These are phyloP conservation scores for Rhodocollybia butyracea DNA, from an alignment of 768 basidiomycete species.

Conservation along the genomic window DNA sequence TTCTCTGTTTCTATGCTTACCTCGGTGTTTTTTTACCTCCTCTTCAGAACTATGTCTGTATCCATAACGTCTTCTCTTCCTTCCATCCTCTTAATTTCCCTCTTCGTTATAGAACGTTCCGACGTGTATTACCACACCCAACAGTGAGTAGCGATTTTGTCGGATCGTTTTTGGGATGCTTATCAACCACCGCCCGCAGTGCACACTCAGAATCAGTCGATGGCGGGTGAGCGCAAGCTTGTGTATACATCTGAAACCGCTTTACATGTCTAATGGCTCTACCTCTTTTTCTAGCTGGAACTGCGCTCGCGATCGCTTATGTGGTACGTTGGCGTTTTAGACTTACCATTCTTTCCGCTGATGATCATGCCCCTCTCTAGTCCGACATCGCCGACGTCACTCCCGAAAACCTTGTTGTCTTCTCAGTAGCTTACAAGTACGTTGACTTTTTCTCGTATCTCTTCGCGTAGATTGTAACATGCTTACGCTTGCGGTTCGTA, in stretches of 20 bases:
- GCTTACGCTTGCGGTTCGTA: slow-evolving; percentile 14
- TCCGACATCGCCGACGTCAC: slow-evolving; percentile 46
- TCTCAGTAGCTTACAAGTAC: slow-evolving; percentile 47
- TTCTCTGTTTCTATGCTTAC: too few relatives aligned
- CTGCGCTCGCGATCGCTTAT: slow-evolving; percentile 56
- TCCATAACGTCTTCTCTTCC: neutral
- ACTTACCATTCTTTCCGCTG: neutral
- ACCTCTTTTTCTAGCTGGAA: too few relatives aligned
- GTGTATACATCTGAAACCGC: too few relatives aligned
- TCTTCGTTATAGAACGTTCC: slow-evolving; percentile 28
- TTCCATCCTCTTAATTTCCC: neutral
- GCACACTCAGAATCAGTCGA: slow-evolving; percentile 48
- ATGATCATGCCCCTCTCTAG: slow-evolving; percentile 18
- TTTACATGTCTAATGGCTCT: too few relatives aligned
- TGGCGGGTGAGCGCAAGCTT: too few relatives aligned
- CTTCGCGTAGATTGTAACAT: neutral
- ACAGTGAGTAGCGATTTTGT: slow-evolving; percentile 32
- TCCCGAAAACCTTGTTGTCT: slow-evolving; percentile 47
- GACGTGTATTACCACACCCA: slow-evolving; percentile 44
- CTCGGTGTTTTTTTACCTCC: too few relatives aligned
- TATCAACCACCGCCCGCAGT: slow-evolving; percentile 32
- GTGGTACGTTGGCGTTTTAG: slow-evolving; percentile 24
- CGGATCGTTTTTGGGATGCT: neutral
- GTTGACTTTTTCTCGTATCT: slow-evolving; percentile 9
- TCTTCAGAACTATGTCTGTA: slow-evolving; percentile 44